Conservation (phyloP, 345 rosid genomes). For the Aegle marmelos region DNA sequence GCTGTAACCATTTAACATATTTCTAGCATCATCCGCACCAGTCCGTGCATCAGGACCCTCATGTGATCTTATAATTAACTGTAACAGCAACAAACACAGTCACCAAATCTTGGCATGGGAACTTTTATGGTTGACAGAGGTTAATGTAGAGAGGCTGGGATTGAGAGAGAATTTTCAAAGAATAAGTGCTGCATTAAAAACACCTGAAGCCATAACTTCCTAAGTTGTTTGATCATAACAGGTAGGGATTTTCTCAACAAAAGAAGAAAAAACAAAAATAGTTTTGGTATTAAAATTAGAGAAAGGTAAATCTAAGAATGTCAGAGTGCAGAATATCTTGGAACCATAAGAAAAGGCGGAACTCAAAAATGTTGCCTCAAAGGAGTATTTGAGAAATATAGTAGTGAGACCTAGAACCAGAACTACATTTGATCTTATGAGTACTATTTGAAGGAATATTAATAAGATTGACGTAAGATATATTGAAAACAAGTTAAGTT, state of each 20-base stretch:
- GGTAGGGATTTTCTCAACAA: neutral
- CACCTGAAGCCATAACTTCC: neutral
- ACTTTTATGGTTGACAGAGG: neutral
- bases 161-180: neutral
- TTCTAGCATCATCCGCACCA: constrained; percentile 35
- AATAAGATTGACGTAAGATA: no score
- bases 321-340: no score
- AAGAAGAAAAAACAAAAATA: neutral
- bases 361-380: no score
- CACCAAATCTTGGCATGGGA: neutral
- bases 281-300: neutral
- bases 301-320: neutral
- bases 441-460: no score
- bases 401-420: no score
- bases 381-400: no score
- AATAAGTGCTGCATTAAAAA: neutral
- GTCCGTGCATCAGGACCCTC: constrained; percentile 41
- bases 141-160: neutral
- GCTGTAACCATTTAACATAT: constrained; percentile 35
- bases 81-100: constrained; percentile 3
- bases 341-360: no score
- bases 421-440: no score
- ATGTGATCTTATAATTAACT: constrained; percentile 47
- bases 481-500: no score
- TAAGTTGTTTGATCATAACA: neutral